Percentiles rank a stretch among this genome's conserved stretches.
Conservation (phyloP, 2,329 filamentous ascomycete genomes). For the Stagonosporopsis rhizophila region DNA sequence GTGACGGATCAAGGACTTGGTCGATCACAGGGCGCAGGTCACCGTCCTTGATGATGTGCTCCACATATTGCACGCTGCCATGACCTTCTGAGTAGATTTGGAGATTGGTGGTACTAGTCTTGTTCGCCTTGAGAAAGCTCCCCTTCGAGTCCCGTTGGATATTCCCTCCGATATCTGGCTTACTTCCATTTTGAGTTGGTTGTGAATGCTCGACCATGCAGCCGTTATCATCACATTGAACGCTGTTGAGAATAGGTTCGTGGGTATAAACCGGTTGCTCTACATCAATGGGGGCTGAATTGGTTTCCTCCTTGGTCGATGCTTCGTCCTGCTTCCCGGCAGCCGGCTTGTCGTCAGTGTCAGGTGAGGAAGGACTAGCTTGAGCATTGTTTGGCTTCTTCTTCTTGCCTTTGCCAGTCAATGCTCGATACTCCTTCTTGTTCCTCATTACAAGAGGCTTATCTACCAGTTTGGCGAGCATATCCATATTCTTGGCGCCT, state of each 20-base stretch:
- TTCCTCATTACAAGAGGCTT: slow-evolving; percentile 78
- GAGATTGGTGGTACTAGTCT: slow-evolving; percentile 41
- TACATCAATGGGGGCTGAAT: neutral
- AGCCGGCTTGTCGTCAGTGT: neutral
- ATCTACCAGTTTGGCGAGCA: slow-evolving; percentile 77
- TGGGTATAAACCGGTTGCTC: neutral
- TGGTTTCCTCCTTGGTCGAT: neutral
- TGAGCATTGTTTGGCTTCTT: slow-evolving; percentile 39
- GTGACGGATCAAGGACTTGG: slow-evolving; percentile 61
- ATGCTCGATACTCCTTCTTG: slow-evolving; percentile 75
- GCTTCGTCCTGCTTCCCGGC: neutral
- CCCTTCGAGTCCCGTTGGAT: slow-evolving; percentile 13
- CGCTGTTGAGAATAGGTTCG: neutral
- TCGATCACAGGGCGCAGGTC: slow-evolving; percentile 72
- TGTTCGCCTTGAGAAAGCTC: slow-evolving; percentile 7
- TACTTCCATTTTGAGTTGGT: neutral
- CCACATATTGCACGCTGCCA: slow-evolving; percentile 78
- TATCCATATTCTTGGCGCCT: slow-evolving; percentile 83
- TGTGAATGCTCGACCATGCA: slow-evolving; percentile 14
- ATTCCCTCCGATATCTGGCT: neutral
- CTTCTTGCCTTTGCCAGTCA: slow-evolving; percentile 50
- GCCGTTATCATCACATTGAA: slow-evolving; percentile 22
- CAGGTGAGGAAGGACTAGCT: neutral
- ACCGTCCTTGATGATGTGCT: slow-evolving; percentile 75
- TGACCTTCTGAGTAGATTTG: slow-evolving; percentile 64